Base-by-base conservation (phyloP, 768 basidiomycete genomes). In the Russula griseocarnosa region DNA sequence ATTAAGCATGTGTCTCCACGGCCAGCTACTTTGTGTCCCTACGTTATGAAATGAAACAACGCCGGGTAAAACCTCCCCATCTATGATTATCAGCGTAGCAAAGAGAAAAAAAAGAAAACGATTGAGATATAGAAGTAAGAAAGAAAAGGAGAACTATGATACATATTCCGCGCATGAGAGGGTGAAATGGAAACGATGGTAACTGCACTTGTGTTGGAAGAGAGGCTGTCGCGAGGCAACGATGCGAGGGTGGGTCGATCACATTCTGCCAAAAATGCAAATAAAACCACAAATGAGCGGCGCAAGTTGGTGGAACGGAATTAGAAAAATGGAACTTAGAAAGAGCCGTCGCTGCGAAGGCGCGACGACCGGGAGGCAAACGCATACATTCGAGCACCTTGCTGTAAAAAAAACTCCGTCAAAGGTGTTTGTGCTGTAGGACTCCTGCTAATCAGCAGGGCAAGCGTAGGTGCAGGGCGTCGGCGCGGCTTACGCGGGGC, bases 401-500 rank as follows among this genome's bases (percentile, higher is more conserved):
- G 84, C 60, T 81, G 74, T 67, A 83, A 72, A 61, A 86, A 85
- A 69, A 79, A 83, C 66, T 82, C 78, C 52, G 84, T 86, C 46
- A 86, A 74, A 26, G 78, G 78, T 49, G 84, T 84, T 58, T 76
- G 78, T 38, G 76, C 81, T 78, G 69, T 58, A 40, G 32, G 49
- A 38, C 52, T 62, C 70, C 65, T 49, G 67, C 46, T 3, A 47
- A 47, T 65, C 42, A 51, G 56, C 62, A 55, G 64, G 60, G 55
- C 38, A 22, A 61, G 49, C 60, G 53, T 10, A 46, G 56, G 52
- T 36, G 62, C 42, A 57, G 50, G 58, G 44, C 44, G 52, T 66
- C 56, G 63, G 58, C 58, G 42, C 28, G 63, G 59, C 90, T 76
- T 75, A 94, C 94, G 82, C 65, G 86, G 87, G 56, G 90, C 92